Evolutionary conservation across 345 rosid species (phyloP), one percentile per base, ranked within the genome.

Genomic region (Syzygium oleosum): DNA sequence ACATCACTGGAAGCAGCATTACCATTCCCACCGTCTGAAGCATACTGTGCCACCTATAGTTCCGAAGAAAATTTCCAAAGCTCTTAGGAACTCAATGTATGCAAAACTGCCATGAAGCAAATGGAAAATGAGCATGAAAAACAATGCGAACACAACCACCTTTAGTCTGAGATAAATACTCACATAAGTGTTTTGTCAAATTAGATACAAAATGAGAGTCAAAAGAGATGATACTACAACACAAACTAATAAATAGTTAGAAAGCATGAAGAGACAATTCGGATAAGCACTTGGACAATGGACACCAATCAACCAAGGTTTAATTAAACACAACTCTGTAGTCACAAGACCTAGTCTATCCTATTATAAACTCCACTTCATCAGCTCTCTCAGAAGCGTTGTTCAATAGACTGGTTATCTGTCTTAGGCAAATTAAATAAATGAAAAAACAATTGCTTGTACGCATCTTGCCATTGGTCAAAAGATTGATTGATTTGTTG

Each of bases 41-140:
- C 99, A 85, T 97, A 97, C 79, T 97, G 99, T 59, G 99, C 99
- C 55, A 97, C 99, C 98, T 97, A 92, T 90, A 90, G 91, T 90
- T 91, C 84, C 88, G 85, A 90, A 90, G 88, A 90, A 90, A 92
- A 73, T 73, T 38, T 73, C 49, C 49, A 38, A 93, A 97, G 98
- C 98, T 94, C 90, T 88, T 86, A 87, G 86, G 59, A 51, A 91
- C 90, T 85, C 89, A 89, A 88, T 38, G 80, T 41, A 41, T 73
- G 49, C 80, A 73, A 91, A 88, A 88, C 91, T 91, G 91, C 92
- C 88, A 90, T 87, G 79, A 88, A 90, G 87, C 80, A 87, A 88
- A 86, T 84, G 85, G 86, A 80, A 88, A 88, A 73, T 38, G 80
- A 73, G 49, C 80, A 73, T 73, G 80, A 17, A 79, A 49, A 56